Conservation (phyloP, 768 basidiomycete species). For the Trametes sanguinea region DNA sequence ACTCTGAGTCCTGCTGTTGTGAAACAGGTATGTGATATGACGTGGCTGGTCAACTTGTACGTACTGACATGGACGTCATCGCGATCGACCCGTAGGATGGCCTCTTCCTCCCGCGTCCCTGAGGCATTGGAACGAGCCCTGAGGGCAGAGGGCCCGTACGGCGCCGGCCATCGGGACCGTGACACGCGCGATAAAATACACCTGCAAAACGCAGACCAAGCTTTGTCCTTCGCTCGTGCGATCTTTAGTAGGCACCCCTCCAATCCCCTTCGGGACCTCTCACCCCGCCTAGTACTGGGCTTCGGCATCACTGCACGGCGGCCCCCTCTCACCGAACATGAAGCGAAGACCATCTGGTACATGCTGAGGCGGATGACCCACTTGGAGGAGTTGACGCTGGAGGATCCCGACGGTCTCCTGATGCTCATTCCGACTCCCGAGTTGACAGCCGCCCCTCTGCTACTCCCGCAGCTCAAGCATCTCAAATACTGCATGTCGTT, state of each 20-base stretch:
- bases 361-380: slow-evolving; percentile 3
- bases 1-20: neutral
- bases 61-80: neutral
- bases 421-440: neutral
- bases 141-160: neutral
- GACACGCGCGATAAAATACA: neutral
- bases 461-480: neutral
- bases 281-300: neutral
- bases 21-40: neutral
- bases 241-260: neutral
- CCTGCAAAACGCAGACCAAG: neutral
- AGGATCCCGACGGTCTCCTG: slow-evolving; percentile 1
- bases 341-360: neutral
- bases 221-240: neutral
- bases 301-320: neutral
- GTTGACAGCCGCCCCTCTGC: neutral
- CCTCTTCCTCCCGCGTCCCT: neutral
- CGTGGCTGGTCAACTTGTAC: neutral
- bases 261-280: neutral
- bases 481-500: slow-evolving; percentile 1
- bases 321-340: neutral
- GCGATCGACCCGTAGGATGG: neutral
- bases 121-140: neutral
- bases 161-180: no score
- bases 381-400: neutral